Base-by-base conservation (phyloP, 768 basidiomycete genomes). In the Auricularia cornea region DNA sequence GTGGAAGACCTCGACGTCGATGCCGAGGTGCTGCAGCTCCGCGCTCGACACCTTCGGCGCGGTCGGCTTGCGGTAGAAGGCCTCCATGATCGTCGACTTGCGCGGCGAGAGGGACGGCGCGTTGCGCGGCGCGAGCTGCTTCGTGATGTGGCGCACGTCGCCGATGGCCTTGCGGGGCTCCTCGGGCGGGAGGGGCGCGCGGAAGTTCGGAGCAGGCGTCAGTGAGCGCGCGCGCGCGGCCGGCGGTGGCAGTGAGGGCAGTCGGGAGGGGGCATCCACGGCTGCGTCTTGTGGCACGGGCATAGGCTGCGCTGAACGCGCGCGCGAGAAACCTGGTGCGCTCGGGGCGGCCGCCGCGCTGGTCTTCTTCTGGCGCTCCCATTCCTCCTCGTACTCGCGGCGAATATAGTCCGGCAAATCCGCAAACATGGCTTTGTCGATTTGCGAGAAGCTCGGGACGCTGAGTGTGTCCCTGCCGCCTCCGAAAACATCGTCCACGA, bases 1-100 rank as follows among this genome's bases (percentile, higher is more conserved):
- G 0, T 73, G 75, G 68, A 90, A 94, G 5, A 91, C 85, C 6
- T 80, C 83, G 0, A 84, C 84, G 70, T 94, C 93, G 68, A 98
- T 83, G 12, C 81, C 84, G 28, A 94, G 77, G 40, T 80, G 78
- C 16, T 69, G 73, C 44, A 97, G 77, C 68, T 92, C 85, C 2
- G 72, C 76, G 20, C 85, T 80, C 0, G 83, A 73, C 28, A 88
- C 77, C 28, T 76, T 79, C 26, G 82, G 72, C 0, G 74, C 69
- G 18, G 75, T 73, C 68, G 77, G 62, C 20, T 66, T 72, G 14
- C 8, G 18, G 54, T 41, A 4, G 69, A 70, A 10, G 74, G 75
- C 60, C 75, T 78, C 33, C 61, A 82, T 77, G 2, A 81, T 71
- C 30, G 66, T 70, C 52, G 69, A 75, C 68, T 78, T 78, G 59